phyloP scores from a whole-genome alignment of 768 basidiomycete species.

The Phylloporus sp. region DNA sequence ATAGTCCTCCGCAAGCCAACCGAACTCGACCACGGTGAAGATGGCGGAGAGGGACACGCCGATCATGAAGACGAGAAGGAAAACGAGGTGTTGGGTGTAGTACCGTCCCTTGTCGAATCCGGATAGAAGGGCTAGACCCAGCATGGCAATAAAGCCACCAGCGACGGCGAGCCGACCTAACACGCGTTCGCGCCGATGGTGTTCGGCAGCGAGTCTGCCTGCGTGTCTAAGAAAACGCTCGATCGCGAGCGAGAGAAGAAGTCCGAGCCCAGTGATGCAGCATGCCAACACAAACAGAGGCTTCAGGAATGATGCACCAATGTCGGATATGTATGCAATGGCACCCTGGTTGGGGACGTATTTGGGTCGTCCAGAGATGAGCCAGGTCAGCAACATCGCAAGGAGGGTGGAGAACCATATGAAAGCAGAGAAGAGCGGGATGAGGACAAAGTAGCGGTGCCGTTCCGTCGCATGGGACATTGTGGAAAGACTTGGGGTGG shows the following conservation, averaged over 20 bases:
- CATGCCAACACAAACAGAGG: conserved; percentile 70
- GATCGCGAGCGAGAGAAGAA: conserved; percentile 53
- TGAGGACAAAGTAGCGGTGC: conserved; percentile 61
- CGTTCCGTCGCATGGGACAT: conserved; percentile 15
- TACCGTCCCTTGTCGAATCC: conserved; percentile 64
- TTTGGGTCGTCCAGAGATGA: conserved; percentile 51
- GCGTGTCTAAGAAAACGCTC: conserved; percentile 64
- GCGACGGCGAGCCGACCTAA: conserved; percentile 55
- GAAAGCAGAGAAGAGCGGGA: conserved; percentile 54
- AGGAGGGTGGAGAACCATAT: conserved; percentile 71
- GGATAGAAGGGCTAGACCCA: conserved; percentile 63
- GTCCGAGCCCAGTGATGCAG: conserved; percentile 54
- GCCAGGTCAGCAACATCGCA: conserved; percentile 69
- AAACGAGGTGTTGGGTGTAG: conserved; percentile 47
- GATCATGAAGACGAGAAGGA: conserved; percentile 67
- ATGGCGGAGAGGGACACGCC: conserved; percentile 70
- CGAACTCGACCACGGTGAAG: conserved; percentile 68
- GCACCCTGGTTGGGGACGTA: conserved; percentile 47
- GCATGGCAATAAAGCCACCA: conserved; percentile 57
- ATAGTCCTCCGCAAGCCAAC: conserved; percentile 61
- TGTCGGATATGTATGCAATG: conserved; percentile 71
- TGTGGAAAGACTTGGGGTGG: not conserved
- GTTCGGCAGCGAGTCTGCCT: conserved; percentile 59
- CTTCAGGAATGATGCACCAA: conserved; percentile 69
- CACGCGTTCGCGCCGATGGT: conserved; percentile 52